Evolutionary conservation across 768 basidiomycete species (phyloP).

Genomic region (Asterophora parasitica): DNA sequence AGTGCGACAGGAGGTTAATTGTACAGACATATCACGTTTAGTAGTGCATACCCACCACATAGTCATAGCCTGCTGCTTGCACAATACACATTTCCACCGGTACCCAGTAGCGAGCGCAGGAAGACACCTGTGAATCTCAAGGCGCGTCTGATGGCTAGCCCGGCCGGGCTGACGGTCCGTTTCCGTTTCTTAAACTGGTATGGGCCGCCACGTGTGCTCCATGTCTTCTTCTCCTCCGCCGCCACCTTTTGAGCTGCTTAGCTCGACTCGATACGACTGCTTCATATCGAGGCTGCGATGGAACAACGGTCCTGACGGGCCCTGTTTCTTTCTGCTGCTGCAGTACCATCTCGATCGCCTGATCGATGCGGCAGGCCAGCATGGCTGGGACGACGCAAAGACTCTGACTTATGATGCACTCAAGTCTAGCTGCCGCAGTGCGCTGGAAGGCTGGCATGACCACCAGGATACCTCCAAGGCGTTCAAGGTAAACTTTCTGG

Average conservation of each 20-base stretch:
- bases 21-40: too few relatives aligned
- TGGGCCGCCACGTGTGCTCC: background rate
- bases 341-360: slow-evolving; percentile 60
- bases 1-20: background rate
- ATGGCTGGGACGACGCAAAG: slow-evolving; percentile 43
- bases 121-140: too few relatives aligned
- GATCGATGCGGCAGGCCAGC: slow-evolving; percentile 39
- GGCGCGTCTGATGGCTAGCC: too few relatives aligned
- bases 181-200: too few relatives aligned
- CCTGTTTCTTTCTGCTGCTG: slow-evolving; percentile 60
- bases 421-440: slow-evolving; percentile 39
- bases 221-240: slow-evolving; percentile 3
- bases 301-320: slow-evolving; percentile 53
- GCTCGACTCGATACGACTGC: slow-evolving; percentile 58
- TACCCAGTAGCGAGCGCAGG: too few relatives aligned
- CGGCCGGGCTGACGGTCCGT: too few relatives aligned
- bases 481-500: slow-evolving; percentile 24
- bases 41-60: too few relatives aligned
- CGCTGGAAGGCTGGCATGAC: slow-evolving; percentile 28
- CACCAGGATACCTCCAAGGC: slow-evolving; percentile 19
- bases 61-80: too few relatives aligned
- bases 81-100: too few relatives aligned
- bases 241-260: slow-evolving; percentile 34
- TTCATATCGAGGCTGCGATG: slow-evolving; percentile 40
- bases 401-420: slow-evolving; percentile 36